phyloP scores from a whole-genome alignment of 23 red algal species.

The Gracilaria caudata region DNA sequence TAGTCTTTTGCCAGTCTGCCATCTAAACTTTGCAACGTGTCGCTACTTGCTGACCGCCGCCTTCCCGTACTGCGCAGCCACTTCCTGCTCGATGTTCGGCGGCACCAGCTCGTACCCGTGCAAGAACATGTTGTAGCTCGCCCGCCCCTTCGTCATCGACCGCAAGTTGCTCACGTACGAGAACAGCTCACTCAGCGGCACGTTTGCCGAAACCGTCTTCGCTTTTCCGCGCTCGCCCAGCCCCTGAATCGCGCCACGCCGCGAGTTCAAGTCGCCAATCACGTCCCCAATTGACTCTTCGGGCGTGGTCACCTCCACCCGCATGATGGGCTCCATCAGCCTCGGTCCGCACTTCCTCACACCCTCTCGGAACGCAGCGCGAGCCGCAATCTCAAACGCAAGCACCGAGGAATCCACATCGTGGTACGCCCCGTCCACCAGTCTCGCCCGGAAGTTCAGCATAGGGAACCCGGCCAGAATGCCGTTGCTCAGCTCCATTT shows the following conservation, averaged over 20 bases:
- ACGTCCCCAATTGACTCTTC: constrained; percentile 94
- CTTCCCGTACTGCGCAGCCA: constrained; percentile 75
- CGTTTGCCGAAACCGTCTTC: constrained; percentile 88
- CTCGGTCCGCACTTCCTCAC: constrained; percentile 82
- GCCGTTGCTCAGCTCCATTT: constrained; percentile 86
- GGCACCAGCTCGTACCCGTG: constrained; percentile 92
- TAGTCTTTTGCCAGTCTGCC: constrained; percentile 14
- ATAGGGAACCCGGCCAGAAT: constrained; percentile 93
- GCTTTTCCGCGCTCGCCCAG: constrained; percentile 86
- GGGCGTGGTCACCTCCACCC: constrained; percentile 92
- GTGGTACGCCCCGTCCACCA: constrained; percentile 96
- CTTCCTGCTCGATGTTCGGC: constrained; percentile 82
- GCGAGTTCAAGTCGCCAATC: constrained; percentile 95
- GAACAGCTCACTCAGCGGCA: constrained; percentile 96
- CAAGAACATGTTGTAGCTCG: constrained; percentile 92
- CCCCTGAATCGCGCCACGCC: constrained; percentile 82
- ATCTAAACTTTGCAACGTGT: background rate
- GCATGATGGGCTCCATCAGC: constrained; percentile 99
- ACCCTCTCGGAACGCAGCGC: constrained; percentile 92
- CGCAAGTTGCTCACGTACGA: constrained; percentile 91
- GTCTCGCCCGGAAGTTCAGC: constrained; percentile 76
- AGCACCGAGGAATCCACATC: constrained; percentile 99
- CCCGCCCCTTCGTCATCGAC: constrained; percentile 95
- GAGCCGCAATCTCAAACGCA: constrained; percentile 96
- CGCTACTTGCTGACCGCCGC: constrained; percentile 27